Conservation (phyloP, 2,329 filamentous ascomycete genomes). For the Sporothrix inflata region DNA sequence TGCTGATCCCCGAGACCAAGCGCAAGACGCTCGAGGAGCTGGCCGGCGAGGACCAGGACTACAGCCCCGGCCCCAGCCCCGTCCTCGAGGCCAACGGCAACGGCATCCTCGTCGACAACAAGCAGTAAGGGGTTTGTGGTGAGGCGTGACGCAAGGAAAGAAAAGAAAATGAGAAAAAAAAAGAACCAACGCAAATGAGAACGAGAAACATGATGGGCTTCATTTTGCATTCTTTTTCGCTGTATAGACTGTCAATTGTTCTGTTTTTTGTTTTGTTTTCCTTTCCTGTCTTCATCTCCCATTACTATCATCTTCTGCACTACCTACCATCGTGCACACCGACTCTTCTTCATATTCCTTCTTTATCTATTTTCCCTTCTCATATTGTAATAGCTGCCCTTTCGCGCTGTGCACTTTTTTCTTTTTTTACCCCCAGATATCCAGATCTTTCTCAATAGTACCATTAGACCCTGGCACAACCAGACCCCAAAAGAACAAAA, state of each 20-base stretch:
- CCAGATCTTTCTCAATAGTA: constrained; percentile 25
- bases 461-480: constrained; percentile 18
- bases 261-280: neutral
- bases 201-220: neutral
- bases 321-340: constrained; percentile 6
- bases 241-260: constrained; percentile 4
- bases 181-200: neutral
- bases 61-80: neutral
- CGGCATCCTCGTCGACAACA: constrained; percentile 28
- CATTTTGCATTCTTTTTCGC: neutral
- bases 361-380: constrained; percentile 13
- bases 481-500: constrained; percentile 5
- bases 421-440: constrained; percentile 17
- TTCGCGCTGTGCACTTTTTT: constrained; percentile 18
- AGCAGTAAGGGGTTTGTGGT: constrained; percentile 23
- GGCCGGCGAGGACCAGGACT: constrained; percentile 35
- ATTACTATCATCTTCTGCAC: neutral
- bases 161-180: neutral
- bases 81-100: constrained; percentile 18
- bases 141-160: neutral
- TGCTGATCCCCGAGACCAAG: constrained; percentile 75
- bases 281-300: neutral
- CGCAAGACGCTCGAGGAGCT: constrained; percentile 73
- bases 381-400: constrained; percentile 24
- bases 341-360: neutral